Conservation (phyloP, 148 eudicot species). For the Camellia lanceoleosa region DNA sequence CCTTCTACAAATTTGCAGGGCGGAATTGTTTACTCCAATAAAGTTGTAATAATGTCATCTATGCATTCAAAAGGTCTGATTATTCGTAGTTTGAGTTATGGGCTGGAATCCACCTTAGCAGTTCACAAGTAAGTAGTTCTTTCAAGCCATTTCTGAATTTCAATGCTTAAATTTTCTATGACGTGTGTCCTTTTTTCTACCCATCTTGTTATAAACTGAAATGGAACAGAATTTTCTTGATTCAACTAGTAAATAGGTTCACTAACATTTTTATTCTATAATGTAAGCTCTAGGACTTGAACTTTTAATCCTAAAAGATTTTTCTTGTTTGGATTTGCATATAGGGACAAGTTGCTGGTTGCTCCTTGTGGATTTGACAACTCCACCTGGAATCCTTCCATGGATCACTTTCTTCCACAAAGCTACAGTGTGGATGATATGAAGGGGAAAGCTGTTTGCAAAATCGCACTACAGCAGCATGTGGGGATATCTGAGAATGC, state of each 20-base stretch:
- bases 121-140: conserved; percentile 46
- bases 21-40: conserved; percentile 68
- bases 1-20: conserved; percentile 40
- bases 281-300: not conserved
- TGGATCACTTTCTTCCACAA: conserved; percentile 46
- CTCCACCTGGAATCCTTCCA: conserved; percentile 62
- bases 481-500: conserved; percentile 35
- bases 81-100: conserved; percentile 35
- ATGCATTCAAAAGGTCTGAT: conserved; percentile 38
- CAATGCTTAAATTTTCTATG: not conserved
- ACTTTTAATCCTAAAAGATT: not conserved
- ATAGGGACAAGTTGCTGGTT: conserved; percentile 57
- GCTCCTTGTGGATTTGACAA: conserved; percentile 51
- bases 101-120: conserved; percentile 54
- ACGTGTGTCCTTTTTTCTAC: not conserved
- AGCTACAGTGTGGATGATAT: conserved; percentile 42
- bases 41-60: conserved; percentile 50
- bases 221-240: not conserved
- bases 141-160: not conserved
- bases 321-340: conserved; percentile 16
- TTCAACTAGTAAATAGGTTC: not conserved
- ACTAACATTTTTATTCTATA: not conserved
- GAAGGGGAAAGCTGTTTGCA: conserved; percentile 58
- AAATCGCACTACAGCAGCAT: conserved; percentile 45
- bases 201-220: not conserved